A percentile compares a stretch with the other conserved stretches of the same genome.
Evolutionary conservation across 495 filamentous ascomycete species (phyloP).

Genomic region (Hyaloscypha bicolor): DNA sequence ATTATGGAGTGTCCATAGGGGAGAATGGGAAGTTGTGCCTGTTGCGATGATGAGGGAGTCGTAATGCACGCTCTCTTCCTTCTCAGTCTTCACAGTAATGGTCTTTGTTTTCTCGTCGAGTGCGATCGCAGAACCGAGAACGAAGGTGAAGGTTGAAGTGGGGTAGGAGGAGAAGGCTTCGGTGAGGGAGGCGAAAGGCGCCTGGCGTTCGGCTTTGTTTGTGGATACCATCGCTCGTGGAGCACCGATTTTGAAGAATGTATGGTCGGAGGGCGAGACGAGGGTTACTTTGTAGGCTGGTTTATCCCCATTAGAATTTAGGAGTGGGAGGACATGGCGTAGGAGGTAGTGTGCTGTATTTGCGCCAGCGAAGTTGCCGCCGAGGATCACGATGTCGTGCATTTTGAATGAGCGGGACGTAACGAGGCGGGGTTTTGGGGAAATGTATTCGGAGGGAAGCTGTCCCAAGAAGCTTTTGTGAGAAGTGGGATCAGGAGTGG

Average conservation of each 20-base stretch:
- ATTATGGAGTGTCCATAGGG: slow-evolving; percentile 40
- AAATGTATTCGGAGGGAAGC: neutral
- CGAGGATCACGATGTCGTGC: slow-evolving; percentile 51
- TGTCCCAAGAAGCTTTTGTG: neutral
- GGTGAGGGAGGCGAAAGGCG: slow-evolving; percentile 49
- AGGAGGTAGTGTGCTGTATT: slow-evolving; percentile 53
- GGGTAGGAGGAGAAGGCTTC: slow-evolving; percentile 46
- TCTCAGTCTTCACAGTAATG: slow-evolving; percentile 44
- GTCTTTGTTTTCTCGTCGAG: slow-evolving; percentile 47
- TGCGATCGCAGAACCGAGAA: slow-evolving; percentile 53
- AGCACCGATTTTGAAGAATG: slow-evolving; percentile 47
- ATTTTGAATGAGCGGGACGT: slow-evolving; percentile 1
- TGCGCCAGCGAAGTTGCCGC: slow-evolving; percentile 52
- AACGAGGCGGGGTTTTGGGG: neutral
- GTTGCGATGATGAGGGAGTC: slow-evolving; percentile 44
- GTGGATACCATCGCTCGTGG: slow-evolving; percentile 52
- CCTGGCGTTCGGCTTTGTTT: slow-evolving; percentile 45
- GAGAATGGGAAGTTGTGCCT: slow-evolving; percentile 51
- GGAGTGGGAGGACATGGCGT: slow-evolving; percentile 47
- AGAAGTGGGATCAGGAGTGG: neutral
- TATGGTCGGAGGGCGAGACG: slow-evolving; percentile 46
- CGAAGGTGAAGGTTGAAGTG: slow-evolving; percentile 49
- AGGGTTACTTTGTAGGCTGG: slow-evolving; percentile 40
- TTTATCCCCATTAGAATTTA: slow-evolving; percentile 22
- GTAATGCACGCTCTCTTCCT: slow-evolving; percentile 42